Conservation (phyloP, 176 grass and related monocot genomes). For the Oryza punctata region DNA sequence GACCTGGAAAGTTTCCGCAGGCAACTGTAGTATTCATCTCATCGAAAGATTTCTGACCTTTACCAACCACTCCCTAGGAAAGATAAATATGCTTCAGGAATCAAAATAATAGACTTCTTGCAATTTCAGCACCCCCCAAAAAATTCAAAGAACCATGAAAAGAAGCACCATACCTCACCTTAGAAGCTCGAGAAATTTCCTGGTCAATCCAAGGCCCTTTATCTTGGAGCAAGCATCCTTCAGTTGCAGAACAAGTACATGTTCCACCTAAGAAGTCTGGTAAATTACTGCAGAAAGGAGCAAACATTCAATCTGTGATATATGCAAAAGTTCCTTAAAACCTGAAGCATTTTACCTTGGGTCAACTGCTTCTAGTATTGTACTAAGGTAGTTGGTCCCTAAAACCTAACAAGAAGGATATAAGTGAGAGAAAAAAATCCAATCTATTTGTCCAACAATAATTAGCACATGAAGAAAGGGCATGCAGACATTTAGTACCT, state of each 20-base stretch:
- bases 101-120: conserved; percentile 15
- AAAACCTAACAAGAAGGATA: conserved; percentile 60
- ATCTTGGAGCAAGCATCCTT: conserved; percentile 85
- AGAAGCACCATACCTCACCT: conserved; percentile 60
- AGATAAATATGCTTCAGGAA: conserved; percentile 33
- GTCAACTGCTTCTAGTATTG: conserved; percentile 76
- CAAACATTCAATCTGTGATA: conserved; percentile 31
- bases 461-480: not conserved
- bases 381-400: conserved; percentile 64
- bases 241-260: conserved; percentile 71
- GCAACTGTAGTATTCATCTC: conserved; percentile 21
- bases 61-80: conserved; percentile 52
- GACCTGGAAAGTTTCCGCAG: conserved; percentile 25
- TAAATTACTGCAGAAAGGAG: conserved; percentile 77
- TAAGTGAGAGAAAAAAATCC: conserved; percentile 22
- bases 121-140: conserved; percentile 2
- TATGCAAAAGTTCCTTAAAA: conserved; percentile 15
- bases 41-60: conserved; percentile 52
- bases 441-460: conserved; percentile 33
- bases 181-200: conserved; percentile 53
- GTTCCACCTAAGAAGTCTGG: conserved; percentile 82
- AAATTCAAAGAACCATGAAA: conserved; percentile 26
- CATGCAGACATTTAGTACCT: conserved; percentile 52
- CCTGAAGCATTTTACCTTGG: conserved; percentile 60
- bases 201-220: conserved; percentile 81